phyloP scores from a whole-genome alignment of 2,329 filamentous ascomycete genomes.

The Cucurbitaria berberidis region DNA sequence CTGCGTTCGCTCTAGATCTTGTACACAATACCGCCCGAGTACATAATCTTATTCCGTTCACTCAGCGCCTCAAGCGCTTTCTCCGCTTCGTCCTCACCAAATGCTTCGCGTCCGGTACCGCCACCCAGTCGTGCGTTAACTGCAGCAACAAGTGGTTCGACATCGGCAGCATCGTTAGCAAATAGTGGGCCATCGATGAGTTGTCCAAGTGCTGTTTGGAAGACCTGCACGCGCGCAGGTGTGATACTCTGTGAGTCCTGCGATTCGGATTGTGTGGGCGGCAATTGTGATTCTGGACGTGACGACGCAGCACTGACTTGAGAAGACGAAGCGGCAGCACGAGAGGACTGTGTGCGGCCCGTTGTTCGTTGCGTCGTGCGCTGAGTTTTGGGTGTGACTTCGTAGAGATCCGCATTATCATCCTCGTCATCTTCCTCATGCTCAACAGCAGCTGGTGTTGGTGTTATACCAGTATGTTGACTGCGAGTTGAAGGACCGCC shows the following conservation, averaged over 20 bases:
- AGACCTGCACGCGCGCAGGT: conserved; percentile 69
- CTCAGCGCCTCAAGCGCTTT: conserved; percentile 81
- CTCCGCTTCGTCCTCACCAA: conserved; percentile 74
- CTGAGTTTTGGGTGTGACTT: conserved; percentile 56
- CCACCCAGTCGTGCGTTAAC: conserved; percentile 76
- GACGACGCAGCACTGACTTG: conserved; percentile 81
- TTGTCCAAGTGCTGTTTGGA: conserved; percentile 82
- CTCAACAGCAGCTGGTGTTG: conserved; percentile 44
- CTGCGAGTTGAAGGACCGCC: conserved; percentile 48
- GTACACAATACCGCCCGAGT: conserved; percentile 56
- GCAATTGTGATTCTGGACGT: conserved; percentile 73
- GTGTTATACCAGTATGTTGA: conserved; percentile 31
- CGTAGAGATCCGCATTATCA: conserved; percentile 62
- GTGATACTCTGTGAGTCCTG: conserved; percentile 59
- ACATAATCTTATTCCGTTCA: conserved; percentile 87
- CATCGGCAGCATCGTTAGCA: conserved; percentile 79
- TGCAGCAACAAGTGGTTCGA: conserved; percentile 75
- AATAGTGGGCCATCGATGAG: conserved; percentile 85
- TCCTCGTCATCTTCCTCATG: conserved; percentile 60
- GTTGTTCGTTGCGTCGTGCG: conserved; percentile 56
- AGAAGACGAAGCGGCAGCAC: conserved; percentile 53
- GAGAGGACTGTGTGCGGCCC: conserved; percentile 35
- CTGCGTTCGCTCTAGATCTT: conserved; percentile 46
- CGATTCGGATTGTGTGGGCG: conserved; percentile 58
- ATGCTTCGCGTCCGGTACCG: conserved; percentile 63